These are phyloP conservation scores for Porodaedalea pini DNA, from an alignment of 1,284 basidiomycete species.

Conservation along the genomic window DNA sequence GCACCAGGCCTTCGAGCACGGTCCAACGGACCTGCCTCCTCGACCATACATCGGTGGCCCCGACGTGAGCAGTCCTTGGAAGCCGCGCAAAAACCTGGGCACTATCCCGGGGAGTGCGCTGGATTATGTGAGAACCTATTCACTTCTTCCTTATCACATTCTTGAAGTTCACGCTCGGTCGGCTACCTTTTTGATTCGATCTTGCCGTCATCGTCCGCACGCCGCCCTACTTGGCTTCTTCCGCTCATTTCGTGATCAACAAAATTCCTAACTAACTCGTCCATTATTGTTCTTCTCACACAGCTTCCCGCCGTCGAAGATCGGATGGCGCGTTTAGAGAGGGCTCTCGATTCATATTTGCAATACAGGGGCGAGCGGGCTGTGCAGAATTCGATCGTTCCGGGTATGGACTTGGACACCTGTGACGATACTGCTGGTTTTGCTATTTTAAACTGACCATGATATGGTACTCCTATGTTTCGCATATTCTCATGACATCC, in stretches of 20 bases:
- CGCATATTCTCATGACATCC: too few relatives aligned
- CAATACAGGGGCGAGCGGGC: constrained; percentile 20
- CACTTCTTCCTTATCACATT: neutral
- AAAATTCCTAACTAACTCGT: neutral
- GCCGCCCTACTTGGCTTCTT: too few relatives aligned
- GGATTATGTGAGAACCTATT: constrained; percentile 21
- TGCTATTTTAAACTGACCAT: too few relatives aligned
- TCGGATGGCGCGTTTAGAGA: constrained; percentile 21
- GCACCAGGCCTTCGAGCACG: constrained; percentile 20
- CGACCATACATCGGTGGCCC: constrained; percentile 21
- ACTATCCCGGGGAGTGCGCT: constrained; percentile 23
- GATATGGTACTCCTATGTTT: too few relatives aligned
- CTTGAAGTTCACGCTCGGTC: neutral
- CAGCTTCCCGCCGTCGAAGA: constrained; percentile 23
- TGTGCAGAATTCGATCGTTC: constrained; percentile 20
- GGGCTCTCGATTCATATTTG: constrained; percentile 22
- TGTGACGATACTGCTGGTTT: too few relatives aligned
- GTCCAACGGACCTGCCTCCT: constrained; percentile 23
- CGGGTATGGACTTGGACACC: constrained; percentile 5
- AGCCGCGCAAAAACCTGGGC: constrained; percentile 19
- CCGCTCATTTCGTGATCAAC: neutral
- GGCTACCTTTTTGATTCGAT: too few relatives aligned
- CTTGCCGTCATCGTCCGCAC: too few relatives aligned
- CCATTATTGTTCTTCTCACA: neutral
- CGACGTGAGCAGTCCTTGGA: constrained; percentile 20